Evolutionary conservation across 208 protist species (phyloP), one percentile per base, ranked within the genome.

Genomic region (Trypanosomatidae sp.): DNA sequence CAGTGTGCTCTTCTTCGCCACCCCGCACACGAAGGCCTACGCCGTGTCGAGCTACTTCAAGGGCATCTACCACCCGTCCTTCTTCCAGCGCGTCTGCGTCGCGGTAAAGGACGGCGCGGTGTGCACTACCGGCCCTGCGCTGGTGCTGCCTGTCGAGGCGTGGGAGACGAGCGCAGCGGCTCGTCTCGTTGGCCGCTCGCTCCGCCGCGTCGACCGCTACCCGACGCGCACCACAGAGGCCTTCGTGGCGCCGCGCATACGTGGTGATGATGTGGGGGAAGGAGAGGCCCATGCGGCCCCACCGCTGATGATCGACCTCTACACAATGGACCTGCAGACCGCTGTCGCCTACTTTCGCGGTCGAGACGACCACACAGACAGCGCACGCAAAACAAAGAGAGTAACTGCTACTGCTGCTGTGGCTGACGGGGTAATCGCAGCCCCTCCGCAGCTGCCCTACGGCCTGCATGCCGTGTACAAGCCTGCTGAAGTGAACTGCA

Each of bases 401-500:
- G n/a, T n/a, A n/a, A n/a, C n/a, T n/a, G n/a, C n/a, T n/a, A n/a
- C n/a, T n/a, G n/a, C n/a, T n/a, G n/a, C n/a, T n/a, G n/a, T n/a
- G n/a, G n/a, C n/a, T n/a, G 19, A 15, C 13, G 39, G 3, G 9
- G n/a, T 71, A 19, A 28, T 75, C 9, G 71, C 71, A 1, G 39
- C 69, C 3, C 70, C 71, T 30, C 68, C 62, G 49, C 43, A 73
- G 50, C 69, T 95, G 30, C 88, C 88, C 41, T 83, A 87, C 77
- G 88, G 85, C 2, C 76, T 93, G 46, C 55, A 74, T 25, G 91
- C 83, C 3, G 79, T 95, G n/a, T 73, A 77, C 75, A 95, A 95
- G 76, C 86, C 91, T 13, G 76, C 86, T 1, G 82, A 80, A 28
- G 62, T 88, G 62, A 88, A 70, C 82, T 85, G 80, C 56, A 95